Percentiles rank a stretch among this genome's conserved stretches.
Evolutionary conservation across 2,329 filamentous ascomycete species (phyloP).

Genomic region (Proliferodiscus dingleyae): DNA sequence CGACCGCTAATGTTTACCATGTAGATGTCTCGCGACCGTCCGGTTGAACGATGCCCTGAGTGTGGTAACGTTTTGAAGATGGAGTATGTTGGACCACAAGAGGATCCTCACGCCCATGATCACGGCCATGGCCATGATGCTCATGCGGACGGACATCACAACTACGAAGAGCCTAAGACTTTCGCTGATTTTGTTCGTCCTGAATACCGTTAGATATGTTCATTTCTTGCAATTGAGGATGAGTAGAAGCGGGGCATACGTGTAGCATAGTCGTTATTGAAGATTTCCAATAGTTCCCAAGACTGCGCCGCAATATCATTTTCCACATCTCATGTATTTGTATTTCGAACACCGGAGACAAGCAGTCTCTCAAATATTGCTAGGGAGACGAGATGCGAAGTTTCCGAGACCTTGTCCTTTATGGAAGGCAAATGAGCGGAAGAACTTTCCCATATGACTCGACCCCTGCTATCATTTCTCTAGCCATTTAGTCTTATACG

Average conservation of each 20-base stretch:
- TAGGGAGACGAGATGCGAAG: no score
- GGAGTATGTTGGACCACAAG: conserved; percentile 84
- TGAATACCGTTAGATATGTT: conserved; percentile 70
- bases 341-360: no score
- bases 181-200: conserved; percentile 95
- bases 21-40: conserved; percentile 81
- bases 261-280: conserved; percentile 12
- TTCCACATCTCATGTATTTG: no score
- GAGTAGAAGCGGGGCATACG: background rate
- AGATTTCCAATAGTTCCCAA: background rate
- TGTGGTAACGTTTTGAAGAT: conserved; percentile 97
- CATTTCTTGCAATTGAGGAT: conserved; percentile 1
- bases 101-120: conserved; percentile 55
- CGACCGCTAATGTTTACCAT: background rate
- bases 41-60: conserved; percentile 91
- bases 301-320: no score
- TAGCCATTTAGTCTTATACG: no score
- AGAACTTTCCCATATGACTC: no score
- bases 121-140: conserved; percentile 47
- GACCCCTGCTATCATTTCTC: no score
- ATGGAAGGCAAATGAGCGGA: no score
- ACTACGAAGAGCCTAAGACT: conserved; percentile 85
- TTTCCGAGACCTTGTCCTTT: no score
- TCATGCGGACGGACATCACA: conserved; percentile 47
- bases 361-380: no score